Evolutionary conservation across 352 stramenopile genomes (phyloP).

Genomic region (Pythium pyrilobum): DNA sequence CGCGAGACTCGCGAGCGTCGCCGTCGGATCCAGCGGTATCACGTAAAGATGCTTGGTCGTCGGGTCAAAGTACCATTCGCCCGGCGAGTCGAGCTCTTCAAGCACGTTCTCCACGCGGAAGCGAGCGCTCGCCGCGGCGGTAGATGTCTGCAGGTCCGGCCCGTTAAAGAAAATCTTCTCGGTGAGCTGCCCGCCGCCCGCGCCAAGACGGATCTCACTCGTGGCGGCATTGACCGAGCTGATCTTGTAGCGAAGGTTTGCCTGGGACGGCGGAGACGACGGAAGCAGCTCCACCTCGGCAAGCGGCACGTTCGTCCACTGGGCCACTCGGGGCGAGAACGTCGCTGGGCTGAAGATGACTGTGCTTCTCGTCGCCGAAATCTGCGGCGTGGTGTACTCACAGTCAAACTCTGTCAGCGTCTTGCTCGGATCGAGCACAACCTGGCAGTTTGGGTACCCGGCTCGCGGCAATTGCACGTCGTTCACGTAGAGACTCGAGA

Average conservation of each 20-base stretch:
- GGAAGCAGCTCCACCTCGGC: constrained; percentile 33
- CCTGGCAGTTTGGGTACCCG: constrained; percentile 50
- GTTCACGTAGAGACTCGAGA: constrained; percentile 52
- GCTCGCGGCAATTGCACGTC: constrained; percentile 38
- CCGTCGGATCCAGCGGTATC: constrained; percentile 37
- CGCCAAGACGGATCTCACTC: constrained; percentile 27
- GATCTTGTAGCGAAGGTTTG: constrained; percentile 44
- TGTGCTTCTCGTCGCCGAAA: not conserved
- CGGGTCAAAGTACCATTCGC: constrained; percentile 66
- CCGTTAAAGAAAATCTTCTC: constrained; percentile 35
- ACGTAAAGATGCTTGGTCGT: constrained; percentile 42
- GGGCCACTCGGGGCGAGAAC: constrained; percentile 34
- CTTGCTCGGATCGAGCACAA: constrained; percentile 1
- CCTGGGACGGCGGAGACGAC: constrained; percentile 16
- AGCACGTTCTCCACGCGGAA: constrained; percentile 68
- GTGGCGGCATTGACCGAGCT: constrained; percentile 16
- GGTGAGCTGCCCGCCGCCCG: constrained; percentile 49
- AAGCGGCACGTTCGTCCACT: constrained; percentile 30
- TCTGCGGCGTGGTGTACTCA: constrained; percentile 20
- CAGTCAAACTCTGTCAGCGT: constrained; percentile 29
- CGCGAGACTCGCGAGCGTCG: constrained; percentile 19
- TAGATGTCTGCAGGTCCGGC: constrained; percentile 2
- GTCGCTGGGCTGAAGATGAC: constrained; percentile 28
- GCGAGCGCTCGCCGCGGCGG: not conserved
- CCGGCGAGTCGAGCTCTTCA: constrained; percentile 51